These are phyloP conservation scores for Cystoderma amianthinum DNA, from an alignment of 768 basidiomycete genomes.

Conservation along the genomic window DNA sequence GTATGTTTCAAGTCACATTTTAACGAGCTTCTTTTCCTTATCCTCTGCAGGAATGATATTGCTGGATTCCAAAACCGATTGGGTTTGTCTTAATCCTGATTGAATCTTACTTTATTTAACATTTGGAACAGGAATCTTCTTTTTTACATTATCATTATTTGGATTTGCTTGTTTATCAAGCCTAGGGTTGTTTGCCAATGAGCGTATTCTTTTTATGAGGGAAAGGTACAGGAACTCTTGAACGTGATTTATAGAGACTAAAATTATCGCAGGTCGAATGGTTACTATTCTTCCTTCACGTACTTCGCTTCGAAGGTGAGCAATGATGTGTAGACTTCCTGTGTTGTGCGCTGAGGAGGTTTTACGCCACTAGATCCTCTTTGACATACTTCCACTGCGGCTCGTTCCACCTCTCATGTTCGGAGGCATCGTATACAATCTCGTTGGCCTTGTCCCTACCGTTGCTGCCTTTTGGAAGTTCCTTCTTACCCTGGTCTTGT, in stretches of 20 bases:
- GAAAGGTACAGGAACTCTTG: constrained; percentile 68
- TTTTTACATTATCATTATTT: constrained; percentile 94
- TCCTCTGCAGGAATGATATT: constrained; percentile 67
- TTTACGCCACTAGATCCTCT: constrained; percentile 65
- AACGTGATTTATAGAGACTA: constrained; percentile 70
- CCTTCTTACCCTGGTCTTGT: constrained; percentile 89
- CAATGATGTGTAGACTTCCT: background rate
- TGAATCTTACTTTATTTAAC: background rate
- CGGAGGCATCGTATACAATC: constrained; percentile 91
- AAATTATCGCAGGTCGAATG: constrained; percentile 67
- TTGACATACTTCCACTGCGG: constrained; percentile 92
- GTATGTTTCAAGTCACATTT: constrained; percentile 27
- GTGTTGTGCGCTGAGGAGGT: background rate
- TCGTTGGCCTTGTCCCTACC: constrained; percentile 90
- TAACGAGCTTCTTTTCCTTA: background rate
- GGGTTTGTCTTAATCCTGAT: constrained; percentile 47
- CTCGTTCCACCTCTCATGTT: constrained; percentile 94
- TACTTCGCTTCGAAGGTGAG: constrained; percentile 91
- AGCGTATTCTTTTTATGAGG: constrained; percentile 96
- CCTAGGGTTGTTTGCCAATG: constrained; percentile 89
- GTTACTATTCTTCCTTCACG: constrained; percentile 95
- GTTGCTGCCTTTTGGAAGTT: constrained; percentile 97
- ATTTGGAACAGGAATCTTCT: constrained; percentile 68
- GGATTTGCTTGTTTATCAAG: constrained; percentile 97
- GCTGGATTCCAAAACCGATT: constrained; percentile 95